These are phyloP conservation scores for Puccinia hordei DNA, from an alignment of 1,284 basidiomycete genomes.

Conservation along the genomic window DNA sequence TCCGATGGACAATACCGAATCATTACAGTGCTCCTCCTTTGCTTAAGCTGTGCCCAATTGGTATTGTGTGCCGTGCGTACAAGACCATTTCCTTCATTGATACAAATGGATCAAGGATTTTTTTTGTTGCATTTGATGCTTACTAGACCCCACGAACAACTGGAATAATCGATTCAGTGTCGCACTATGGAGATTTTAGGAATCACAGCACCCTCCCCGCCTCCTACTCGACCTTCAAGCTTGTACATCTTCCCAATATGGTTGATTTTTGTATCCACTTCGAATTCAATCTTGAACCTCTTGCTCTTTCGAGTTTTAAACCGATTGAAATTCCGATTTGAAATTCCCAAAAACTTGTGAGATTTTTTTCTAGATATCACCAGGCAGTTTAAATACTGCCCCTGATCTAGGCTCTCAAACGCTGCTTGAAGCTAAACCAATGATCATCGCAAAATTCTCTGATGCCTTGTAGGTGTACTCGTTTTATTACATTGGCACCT, in stretches of 20 bases:
- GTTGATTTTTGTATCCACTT: constrained; percentile 26
- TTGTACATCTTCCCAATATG: constrained; percentile 39
- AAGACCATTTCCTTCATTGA: neutral
- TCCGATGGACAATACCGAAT: constrained; percentile 24
- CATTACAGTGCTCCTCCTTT: constrained; percentile 27
- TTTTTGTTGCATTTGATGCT: neutral
- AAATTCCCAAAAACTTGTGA: constrained; percentile 25
- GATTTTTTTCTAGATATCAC: neutral
- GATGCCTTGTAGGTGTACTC: neutral
- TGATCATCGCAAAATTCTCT: neutral
- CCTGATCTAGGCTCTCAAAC: neutral
- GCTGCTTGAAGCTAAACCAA: neutral
- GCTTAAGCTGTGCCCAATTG: constrained; percentile 30
- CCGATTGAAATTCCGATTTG: constrained; percentile 24
- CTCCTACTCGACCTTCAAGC: neutral
- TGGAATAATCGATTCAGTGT: constrained; percentile 13
- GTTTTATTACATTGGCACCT: constrained; percentile 20
- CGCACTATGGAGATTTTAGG: constrained; percentile 38
- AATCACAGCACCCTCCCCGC: neutral
- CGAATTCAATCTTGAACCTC: constrained; percentile 25
- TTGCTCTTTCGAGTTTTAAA: constrained; percentile 30
- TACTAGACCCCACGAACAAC: neutral
- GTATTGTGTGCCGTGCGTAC: constrained; percentile 32
- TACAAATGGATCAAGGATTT: neutral
- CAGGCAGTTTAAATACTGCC: neutral